These are phyloP conservation scores for Lipomyces yamadae DNA, from an alignment of 805 yeast genomes.

Conservation along the genomic window DNA sequence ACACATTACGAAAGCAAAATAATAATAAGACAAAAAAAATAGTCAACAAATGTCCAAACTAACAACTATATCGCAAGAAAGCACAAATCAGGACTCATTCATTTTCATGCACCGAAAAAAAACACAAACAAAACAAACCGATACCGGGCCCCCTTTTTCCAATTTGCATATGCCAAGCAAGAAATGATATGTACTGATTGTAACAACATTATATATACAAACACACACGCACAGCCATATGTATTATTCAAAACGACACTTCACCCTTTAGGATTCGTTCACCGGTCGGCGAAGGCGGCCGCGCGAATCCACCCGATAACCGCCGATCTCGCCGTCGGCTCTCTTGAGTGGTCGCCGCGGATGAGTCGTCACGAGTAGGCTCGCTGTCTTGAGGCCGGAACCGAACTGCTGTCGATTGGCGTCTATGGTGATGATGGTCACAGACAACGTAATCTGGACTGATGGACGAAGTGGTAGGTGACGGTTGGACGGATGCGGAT, in stretches of 20 bases:
- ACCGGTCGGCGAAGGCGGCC: slow-evolving; percentile 46
- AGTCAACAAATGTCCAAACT: background rate
- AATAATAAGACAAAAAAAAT: background rate
- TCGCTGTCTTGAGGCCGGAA: slow-evolving; percentile 35
- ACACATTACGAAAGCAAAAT: background rate
- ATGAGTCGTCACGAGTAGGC: slow-evolving; percentile 6
- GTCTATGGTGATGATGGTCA: slow-evolving; percentile 42
- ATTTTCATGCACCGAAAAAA: slow-evolving; percentile 1
- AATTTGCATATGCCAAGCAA: background rate
- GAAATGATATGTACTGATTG: background rate
- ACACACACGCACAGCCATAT: too few species aligned
- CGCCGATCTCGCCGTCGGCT: slow-evolving; percentile 14
- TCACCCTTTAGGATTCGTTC: slow-evolving; percentile 47
- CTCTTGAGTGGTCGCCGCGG: slow-evolving; percentile 17
- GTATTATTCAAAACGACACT: slow-evolving; percentile 35
- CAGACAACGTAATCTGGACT: slow-evolving; percentile 24
- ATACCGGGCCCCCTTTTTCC: background rate
- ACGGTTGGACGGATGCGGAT: background rate
- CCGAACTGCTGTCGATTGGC: slow-evolving; percentile 41
- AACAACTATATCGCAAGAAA: background rate
- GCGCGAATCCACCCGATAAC: slow-evolving; percentile 33
- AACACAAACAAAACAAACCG: background rate
- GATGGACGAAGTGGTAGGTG: background rate
- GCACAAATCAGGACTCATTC: background rate
- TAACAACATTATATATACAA: background rate